Conservation (phyloP, 371 early-diverging fungal genomes). For the Actinomortierella ambigua region DNA sequence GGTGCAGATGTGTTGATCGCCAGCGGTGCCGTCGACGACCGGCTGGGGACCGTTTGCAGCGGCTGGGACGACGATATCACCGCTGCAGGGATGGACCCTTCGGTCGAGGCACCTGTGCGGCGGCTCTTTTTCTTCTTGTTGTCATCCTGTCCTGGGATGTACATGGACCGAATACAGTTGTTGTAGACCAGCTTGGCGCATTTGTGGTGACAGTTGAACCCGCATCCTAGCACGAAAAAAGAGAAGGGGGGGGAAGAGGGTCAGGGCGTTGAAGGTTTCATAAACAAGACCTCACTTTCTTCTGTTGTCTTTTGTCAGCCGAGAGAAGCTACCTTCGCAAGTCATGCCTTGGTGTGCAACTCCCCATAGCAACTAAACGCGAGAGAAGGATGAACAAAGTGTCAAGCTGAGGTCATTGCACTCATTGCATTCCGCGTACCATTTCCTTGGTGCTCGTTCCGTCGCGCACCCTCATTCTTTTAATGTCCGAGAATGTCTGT, state of each 20-base stretch:
- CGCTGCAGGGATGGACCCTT: slow-evolving; percentile 26
- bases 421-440: background rate
- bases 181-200: slow-evolving; percentile 38
- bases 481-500: background rate
- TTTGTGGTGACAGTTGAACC: slow-evolving; percentile 43
- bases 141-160: slow-evolving; percentile 20
- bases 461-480: too few species aligned
- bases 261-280: background rate
- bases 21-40: background rate
- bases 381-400: background rate
- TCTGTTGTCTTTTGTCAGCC: background rate
- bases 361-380: slow-evolving; percentile 45
- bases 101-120: slow-evolving; percentile 18
- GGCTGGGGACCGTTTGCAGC: slow-evolving; percentile 15
- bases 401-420: background rate
- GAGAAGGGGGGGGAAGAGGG: background rate
- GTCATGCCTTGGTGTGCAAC: slow-evolving; percentile 45
- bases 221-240: slow-evolving; percentile 27
- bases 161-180: slow-evolving; percentile 28
- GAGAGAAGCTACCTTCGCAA: slow-evolving; percentile 34
- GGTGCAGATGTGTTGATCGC: too few species aligned
- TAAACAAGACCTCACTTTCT: background rate
- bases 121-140: background rate
- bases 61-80: slow-evolving; percentile 33
- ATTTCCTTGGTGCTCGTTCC: too few species aligned